A percentile compares a stretch with the other conserved stretches of the same genome.
Evolutionary conservation across 2,329 filamentous ascomycete genomes (phyloP).

Genomic region (Cryoendolithus antarcticus): DNA sequence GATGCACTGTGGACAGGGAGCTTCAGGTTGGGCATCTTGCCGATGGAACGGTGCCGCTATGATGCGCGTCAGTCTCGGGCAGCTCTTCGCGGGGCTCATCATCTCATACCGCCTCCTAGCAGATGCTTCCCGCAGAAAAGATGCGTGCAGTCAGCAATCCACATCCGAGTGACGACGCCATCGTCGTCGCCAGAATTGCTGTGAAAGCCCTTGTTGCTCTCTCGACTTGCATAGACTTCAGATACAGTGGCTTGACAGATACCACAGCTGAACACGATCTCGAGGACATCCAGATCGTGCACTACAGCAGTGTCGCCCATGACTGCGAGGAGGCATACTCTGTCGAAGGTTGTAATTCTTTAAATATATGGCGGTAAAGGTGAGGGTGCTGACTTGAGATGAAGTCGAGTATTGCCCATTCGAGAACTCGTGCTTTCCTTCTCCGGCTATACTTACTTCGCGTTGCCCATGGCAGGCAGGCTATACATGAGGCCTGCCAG

Average conservation of each 20-base stretch:
- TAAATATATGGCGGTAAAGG: too few species aligned
- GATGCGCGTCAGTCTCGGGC: neutral
- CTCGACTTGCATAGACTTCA: constrained; percentile 31
- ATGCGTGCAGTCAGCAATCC: constrained; percentile 37
- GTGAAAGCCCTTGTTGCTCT: constrained; percentile 25
- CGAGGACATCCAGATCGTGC: constrained; percentile 10
- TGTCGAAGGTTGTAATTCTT: too few species aligned
- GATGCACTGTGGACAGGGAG: constrained; percentile 34
- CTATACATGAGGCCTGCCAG: too few species aligned
- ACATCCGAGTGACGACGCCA: constrained; percentile 32
- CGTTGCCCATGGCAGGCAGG: too few species aligned
- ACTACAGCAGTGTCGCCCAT: too few species aligned
- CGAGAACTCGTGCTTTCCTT: too few species aligned
- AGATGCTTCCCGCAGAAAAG: constrained; percentile 37
- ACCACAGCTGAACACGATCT: constrained; percentile 38
- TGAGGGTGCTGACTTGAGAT: too few species aligned
- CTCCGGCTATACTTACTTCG: too few species aligned
- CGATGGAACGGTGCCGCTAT: constrained; percentile 36
- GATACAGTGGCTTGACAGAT: constrained; percentile 34
- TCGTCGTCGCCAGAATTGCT: constrained; percentile 18
- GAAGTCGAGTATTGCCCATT: too few species aligned
- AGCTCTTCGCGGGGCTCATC: too few species aligned
- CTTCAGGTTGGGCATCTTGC: constrained; percentile 26
- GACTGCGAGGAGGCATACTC: too few species aligned
- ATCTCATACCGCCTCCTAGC: constrained; percentile 31